Conservation (phyloP, 2,329 filamentous ascomycete species). For the Niveomyces coronatus region DNA sequence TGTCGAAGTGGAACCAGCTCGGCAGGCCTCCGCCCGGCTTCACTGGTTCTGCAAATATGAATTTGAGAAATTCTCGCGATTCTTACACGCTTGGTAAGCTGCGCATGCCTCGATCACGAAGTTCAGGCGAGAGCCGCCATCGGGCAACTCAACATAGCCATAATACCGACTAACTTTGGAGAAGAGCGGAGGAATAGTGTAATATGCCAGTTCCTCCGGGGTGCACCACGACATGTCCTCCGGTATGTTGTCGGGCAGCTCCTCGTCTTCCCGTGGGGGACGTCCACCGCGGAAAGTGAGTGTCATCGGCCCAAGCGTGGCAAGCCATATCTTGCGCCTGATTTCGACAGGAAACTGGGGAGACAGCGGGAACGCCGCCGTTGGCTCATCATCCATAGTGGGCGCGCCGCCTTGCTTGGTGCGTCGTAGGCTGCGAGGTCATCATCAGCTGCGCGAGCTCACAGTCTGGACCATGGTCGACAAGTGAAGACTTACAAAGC, state of each 20-base stretch:
- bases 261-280: constrained; percentile 1
- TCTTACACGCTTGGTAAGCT: constrained; percentile 4
- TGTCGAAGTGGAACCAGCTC: constrained; percentile 1
- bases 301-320: constrained; percentile 3
- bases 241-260: background rate
- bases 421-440: too few relatives aligned
- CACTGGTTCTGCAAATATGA: constrained; percentile 4
- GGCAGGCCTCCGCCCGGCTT: constrained; percentile 3
- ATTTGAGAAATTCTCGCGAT: constrained; percentile 4
- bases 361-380: constrained; percentile 1
- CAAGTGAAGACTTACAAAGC: too few relatives aligned
- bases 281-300: background rate
- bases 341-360: constrained; percentile 1
- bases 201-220: constrained; percentile 1
- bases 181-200: background rate
- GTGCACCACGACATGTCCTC: background rate
- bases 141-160: background rate
- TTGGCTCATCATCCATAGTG: background rate
- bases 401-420: too few relatives aligned
- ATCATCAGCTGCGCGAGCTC: too few relatives aligned
- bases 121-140: background rate
- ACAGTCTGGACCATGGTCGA: too few relatives aligned
- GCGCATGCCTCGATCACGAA: constrained; percentile 4
- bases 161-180: background rate
- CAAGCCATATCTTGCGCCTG: constrained; percentile 6